Percentiles rank a stretch among this genome's conserved stretches.
Conservation (phyloP, 345 rosid species). For the Salix dunnii region DNA sequence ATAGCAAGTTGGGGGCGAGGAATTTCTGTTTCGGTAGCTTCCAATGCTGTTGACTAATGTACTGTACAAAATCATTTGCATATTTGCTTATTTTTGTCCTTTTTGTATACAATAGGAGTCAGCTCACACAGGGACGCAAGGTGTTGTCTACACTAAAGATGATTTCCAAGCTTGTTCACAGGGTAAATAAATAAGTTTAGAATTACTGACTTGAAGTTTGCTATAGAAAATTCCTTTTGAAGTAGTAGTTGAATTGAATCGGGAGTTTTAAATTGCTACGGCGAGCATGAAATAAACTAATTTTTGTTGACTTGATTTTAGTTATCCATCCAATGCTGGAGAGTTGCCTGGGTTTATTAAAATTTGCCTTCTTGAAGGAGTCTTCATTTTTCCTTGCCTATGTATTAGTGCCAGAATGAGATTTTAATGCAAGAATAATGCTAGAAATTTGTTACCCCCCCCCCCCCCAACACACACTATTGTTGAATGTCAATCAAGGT, state of each 20-base stretch:
- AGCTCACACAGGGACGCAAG: conserved; percentile 87
- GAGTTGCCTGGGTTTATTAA: neutral
- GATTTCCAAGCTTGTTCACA: conserved; percentile 70
- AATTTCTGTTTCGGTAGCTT: neutral
- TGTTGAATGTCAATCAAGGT: neutral
- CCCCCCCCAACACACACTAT: too few relatives aligned
- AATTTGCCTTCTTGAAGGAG: neutral
- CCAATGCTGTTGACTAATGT: neutral
- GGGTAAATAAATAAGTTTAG: conserved; percentile 45
- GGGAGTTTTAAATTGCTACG: neutral
- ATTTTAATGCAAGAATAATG: neutral
- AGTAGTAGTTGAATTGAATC: neutral
- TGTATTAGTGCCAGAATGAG: neutral
- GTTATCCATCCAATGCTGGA: neutral
- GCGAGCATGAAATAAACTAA: neutral
- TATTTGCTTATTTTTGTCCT: neutral
- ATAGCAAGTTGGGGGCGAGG: conserved; percentile 8
- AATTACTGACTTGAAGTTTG: neutral
- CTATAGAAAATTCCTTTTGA: neutral
- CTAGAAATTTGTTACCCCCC: too few relatives aligned
- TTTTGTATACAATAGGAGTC: conserved; percentile 47
- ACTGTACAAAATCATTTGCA: neutral
- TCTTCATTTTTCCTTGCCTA: neutral
- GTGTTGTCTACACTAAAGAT: conserved; percentile 71
- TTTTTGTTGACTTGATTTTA: neutral